Base-by-base conservation (phyloP, 306 rosid species). In the Lathyrus oleraceus region DNA sequence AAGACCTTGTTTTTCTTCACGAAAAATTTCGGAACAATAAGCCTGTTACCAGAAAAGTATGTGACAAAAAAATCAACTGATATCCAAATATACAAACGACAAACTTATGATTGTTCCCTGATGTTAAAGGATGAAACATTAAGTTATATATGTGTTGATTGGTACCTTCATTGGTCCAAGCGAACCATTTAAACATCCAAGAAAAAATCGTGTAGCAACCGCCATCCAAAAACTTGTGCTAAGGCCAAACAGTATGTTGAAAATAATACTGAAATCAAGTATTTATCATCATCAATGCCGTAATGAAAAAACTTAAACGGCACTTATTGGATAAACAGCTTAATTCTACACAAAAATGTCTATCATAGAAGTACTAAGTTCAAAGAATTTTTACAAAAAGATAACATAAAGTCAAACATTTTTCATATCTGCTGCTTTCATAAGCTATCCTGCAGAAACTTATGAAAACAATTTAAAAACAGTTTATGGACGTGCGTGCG, bases 191-290 rank as follows among this genome's bases (percentile, higher is more conserved):
- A 90, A 85, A 74, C 83, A 25, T 79, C 98, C 98, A 54, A 89
- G 98, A 73, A 90, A 74, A 81, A 93, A 93, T 43, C 98, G 78
- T 25, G 86, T 74, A 15, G 39, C 3, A 27, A 90, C 6, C 57
- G 98, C 98, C 98, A 93, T 93, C 97, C 98, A 93, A 79, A 79
- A 82, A 63, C 74, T 93, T n/a, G 86, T 72, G 84, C 98, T 90
- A 23, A 93, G 93, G 70, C 97, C 98, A 73, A 93, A 93, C n/a
- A 90, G 75, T 44, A 85, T 81, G 78, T 90, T 93, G 90, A 81
- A 93, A 51, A 88, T 69, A 58, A 88, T 76, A 80, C 98, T 93
- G 88, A 54, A 47, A 68, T 47, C 71, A 69, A 58, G 27, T 5
- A 23, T 48, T 61, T 4, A 17, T 44, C 8, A 70, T 23, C 38